These are phyloP conservation scores for Mycena sanguinolenta DNA, from an alignment of 768 basidiomycete genomes.

Conservation along the genomic window DNA sequence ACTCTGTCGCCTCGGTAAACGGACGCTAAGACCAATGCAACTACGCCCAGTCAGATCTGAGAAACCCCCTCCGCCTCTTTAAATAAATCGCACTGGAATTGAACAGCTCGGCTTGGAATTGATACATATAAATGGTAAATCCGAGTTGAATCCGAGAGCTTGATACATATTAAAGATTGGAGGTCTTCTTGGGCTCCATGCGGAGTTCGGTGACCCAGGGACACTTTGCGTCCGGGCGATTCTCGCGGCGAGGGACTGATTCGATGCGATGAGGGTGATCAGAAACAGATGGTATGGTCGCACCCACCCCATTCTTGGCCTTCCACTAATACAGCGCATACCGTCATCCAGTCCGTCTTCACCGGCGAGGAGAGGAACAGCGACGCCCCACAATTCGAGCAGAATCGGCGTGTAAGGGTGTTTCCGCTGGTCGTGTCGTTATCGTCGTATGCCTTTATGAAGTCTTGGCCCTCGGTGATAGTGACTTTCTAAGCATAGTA, in stretches of 20 bases:
- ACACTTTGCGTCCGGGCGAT: conserved; percentile 21
- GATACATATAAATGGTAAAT: not conserved
- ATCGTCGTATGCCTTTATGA: conserved; percentile 42
- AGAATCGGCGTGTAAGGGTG: conserved; percentile 44
- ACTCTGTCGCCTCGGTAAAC: too few species aligned
- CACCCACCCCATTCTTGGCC: conserved; percentile 28
- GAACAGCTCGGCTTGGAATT: not conserved
- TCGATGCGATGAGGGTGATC: not conserved
- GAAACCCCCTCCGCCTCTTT: not conserved
- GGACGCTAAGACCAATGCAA: too few species aligned
- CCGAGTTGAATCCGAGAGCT: too few species aligned
- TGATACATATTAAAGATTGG: conserved; percentile 3
- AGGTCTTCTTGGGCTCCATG: conserved; percentile 8
- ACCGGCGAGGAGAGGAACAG: conserved; percentile 39
- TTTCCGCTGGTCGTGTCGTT: conserved; percentile 41
- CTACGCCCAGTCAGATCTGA: too few species aligned
- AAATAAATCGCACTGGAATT: too few species aligned
- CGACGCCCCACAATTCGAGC: conserved; percentile 43
- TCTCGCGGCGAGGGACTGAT: conserved; percentile 31
- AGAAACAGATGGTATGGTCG: not conserved
- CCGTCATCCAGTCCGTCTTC: conserved; percentile 15
- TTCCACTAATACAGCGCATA: conserved; percentile 7
- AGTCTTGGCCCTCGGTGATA: conserved; percentile 39
- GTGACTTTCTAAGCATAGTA: not conserved
- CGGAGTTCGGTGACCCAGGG: conserved; percentile 31